These are phyloP conservation scores for Vitis hybrid DNA, from an alignment of 177 flowering plant species.

Conservation along the genomic window DNA sequence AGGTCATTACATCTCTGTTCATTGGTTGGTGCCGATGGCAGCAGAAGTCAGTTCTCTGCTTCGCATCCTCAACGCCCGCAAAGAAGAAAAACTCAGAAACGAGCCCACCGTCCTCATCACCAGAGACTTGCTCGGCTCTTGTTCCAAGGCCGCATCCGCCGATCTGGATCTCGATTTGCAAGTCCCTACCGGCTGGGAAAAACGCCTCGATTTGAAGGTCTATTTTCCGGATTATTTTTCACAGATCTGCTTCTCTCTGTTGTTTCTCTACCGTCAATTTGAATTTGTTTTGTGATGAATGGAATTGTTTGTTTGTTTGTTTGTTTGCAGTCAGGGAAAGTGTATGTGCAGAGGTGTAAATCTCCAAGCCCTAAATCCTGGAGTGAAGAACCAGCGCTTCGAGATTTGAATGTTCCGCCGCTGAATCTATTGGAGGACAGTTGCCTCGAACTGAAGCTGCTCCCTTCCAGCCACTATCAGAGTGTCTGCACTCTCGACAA, in stretches of 20 bases:
- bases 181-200: constrained; percentile 3
- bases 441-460: constrained; percentile 33
- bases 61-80: too few species aligned
- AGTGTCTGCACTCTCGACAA: constrained; percentile 75
- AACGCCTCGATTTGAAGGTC: constrained; percentile 12
- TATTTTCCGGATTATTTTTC: background rate
- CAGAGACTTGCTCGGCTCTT: constrained; percentile 3
- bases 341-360: constrained; percentile 37
- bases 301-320: background rate
- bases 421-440: constrained; percentile 19
- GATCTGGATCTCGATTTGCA: constrained; percentile 9
- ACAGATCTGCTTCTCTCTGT: background rate
- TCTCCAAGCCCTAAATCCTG: constrained; percentile 21
- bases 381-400: background rate
- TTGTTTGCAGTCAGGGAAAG: constrained; percentile 37
- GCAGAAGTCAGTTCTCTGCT: too few species aligned
- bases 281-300: background rate
- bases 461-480: constrained; percentile 22
- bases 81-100: too few species aligned
- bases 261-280: background rate
- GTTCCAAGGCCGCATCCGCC: background rate
- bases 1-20: too few species aligned
- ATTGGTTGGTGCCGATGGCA: too few species aligned
- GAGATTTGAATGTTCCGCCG: constrained; percentile 22
- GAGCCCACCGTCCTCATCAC: background rate